These are phyloP conservation scores for Amanita pallidorosea DNA, from an alignment of 768 basidiomycete genomes.

Conservation along the genomic window DNA sequence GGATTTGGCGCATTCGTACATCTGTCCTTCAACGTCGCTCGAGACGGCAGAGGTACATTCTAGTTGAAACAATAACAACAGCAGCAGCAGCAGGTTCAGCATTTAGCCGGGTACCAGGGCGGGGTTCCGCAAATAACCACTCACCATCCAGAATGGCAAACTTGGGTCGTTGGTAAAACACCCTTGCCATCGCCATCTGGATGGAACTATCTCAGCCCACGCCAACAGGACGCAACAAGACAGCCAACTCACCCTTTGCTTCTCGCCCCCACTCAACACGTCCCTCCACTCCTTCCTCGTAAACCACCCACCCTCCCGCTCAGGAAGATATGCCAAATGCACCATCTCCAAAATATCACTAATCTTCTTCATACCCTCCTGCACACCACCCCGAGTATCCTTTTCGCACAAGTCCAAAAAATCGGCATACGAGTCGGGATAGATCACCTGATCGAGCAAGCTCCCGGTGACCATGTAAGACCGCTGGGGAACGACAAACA, in stretches of 20 bases:
- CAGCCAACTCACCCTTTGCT: slow-evolving; percentile 57
- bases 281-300: slow-evolving; percentile 95
- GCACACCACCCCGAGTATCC: slow-evolving; percentile 14
- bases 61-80: too few relatives aligned
- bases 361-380: slow-evolving; percentile 57
- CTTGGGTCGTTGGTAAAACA: slow-evolving; percentile 79
- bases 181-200: slow-evolving; percentile 86
- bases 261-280: slow-evolving; percentile 93
- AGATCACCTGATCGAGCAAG: slow-evolving; percentile 88
- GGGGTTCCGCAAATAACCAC: slow-evolving; percentile 15
- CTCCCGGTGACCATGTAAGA: slow-evolving; percentile 88
- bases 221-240: too few relatives aligned
- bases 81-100: too few relatives aligned
- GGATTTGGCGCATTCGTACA: slow-evolving; percentile 90
- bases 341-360: slow-evolving; percentile 71
- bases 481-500: slow-evolving; percentile 87
- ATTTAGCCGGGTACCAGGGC: neutral
- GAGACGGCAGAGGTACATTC: slow-evolving; percentile 96
- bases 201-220: neutral
- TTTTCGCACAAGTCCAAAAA: slow-evolving; percentile 30
- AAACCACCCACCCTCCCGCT: slow-evolving; percentile 81
- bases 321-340: slow-evolving; percentile 76
- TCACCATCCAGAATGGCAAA: slow-evolving; percentile 81
- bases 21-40: slow-evolving; percentile 88
- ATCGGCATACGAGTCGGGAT: slow-evolving; percentile 77